phyloP scores from a whole-genome alignment of 169 alveolate genomes.

The Plasmodium relictum region DNA sequence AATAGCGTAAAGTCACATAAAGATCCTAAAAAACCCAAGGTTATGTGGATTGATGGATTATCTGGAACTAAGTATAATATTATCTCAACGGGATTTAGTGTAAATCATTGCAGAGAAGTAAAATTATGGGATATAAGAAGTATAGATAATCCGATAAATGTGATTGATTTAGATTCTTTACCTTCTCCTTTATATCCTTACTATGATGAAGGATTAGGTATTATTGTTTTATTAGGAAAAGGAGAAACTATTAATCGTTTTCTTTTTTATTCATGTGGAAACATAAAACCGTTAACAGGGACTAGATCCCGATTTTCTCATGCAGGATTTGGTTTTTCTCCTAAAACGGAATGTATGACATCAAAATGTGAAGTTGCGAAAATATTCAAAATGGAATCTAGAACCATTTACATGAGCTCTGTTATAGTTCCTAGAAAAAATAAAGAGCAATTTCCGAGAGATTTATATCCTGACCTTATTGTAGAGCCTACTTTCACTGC shows the following conservation, averaged over 20 bases:
- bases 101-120: conserved; percentile 82
- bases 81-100: conserved; percentile 82
- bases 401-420: conserved; percentile 80
- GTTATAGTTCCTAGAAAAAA: conserved; percentile 81
- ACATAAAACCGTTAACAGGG: conserved; percentile 80
- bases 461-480: conserved; percentile 73
- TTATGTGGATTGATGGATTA: conserved; percentile 82
- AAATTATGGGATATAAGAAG: conserved; percentile 84
- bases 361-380: conserved; percentile 85
- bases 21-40: conserved; percentile 79
- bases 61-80: conserved; percentile 78
- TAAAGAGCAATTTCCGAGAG: conserved; percentile 77
- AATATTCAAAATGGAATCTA: conserved; percentile 78
- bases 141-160: conserved; percentile 52
- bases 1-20: conserved; percentile 78
- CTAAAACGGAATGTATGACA: conserved; percentile 79
- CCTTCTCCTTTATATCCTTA: conserved; percentile 86
- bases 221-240: conserved; percentile 80
- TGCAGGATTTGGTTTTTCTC: conserved; percentile 82
- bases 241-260: conserved; percentile 84
- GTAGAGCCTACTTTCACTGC: not conserved
- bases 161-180: conserved; percentile 81
- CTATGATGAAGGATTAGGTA: conserved; percentile 83
- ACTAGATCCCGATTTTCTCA: conserved; percentile 80
- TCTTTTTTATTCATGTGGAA: conserved; percentile 80